A percentile compares a stretch with the other conserved stretches of the same genome.
Evolutionary conservation across 2,329 filamentous ascomycete genomes (phyloP).

Genomic region (Periconia sp.): DNA sequence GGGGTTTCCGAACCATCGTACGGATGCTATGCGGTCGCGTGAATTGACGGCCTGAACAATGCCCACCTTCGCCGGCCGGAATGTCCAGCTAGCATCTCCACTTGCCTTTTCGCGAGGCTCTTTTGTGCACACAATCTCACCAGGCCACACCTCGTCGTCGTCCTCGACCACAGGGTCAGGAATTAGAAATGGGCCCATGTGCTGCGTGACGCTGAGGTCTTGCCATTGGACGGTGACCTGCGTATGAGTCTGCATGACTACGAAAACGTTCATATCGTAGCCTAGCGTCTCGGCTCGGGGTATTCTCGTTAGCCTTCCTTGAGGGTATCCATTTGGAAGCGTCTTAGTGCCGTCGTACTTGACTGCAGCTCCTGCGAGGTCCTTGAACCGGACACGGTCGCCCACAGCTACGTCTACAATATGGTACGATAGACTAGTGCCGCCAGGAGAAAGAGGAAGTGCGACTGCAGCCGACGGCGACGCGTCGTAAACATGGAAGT

Average conservation of each 20-base stretch:
- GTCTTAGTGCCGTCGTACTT: conserved; percentile 56
- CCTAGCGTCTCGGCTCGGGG: conserved; percentile 57
- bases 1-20: conserved; percentile 59
- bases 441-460: conserved; percentile 30
- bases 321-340: conserved; percentile 33
- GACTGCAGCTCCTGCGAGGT: conserved; percentile 55
- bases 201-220: conserved; percentile 58
- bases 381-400: conserved; percentile 62
- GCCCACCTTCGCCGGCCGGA: conserved; percentile 58
- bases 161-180: conserved; percentile 60
- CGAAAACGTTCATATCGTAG: conserved; percentile 65
- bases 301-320: conserved; percentile 53
- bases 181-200: conserved; percentile 54
- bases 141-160: conserved; percentile 63
- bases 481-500: conserved; percentile 53
- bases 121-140: conserved; percentile 60
- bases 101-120: conserved; percentile 35
- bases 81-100: conserved; percentile 34
- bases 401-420: conserved; percentile 51
- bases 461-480: conserved; percentile 24
- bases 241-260: conserved; percentile 57
- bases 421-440: conserved; percentile 35
- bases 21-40: conserved; percentile 60
- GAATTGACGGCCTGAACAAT: conserved; percentile 63
- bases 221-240: conserved; percentile 65